A percentile compares a stretch with the other conserved stretches of the same genome.
Conservation (phyloP, 1,284 basidiomycete species). For the Porodaedalea pini region DNA sequence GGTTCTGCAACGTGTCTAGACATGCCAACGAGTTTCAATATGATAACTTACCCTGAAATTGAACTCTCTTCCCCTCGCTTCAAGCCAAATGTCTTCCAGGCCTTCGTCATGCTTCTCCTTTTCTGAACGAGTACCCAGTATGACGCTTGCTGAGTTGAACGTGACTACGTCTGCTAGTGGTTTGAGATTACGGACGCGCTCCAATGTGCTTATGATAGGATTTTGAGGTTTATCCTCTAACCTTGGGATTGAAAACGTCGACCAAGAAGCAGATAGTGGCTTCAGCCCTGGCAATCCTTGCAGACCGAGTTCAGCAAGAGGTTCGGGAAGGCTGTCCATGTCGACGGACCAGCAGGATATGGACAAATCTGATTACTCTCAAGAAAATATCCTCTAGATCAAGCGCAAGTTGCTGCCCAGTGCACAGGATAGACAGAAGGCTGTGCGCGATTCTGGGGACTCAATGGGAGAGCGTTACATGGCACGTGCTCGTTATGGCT, state of each 20-base stretch:
- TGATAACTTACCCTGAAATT: neutral
- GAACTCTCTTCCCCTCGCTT: neutral
- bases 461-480: too few species aligned
- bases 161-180: neutral
- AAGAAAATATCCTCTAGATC: too few species aligned
- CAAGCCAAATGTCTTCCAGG: neutral
- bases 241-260: slow-evolving; percentile 54
- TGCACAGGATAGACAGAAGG: too few species aligned
- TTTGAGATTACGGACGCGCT: neutral
- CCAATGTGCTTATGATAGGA: slow-evolving; percentile 59
- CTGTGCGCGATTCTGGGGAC: too few species aligned
- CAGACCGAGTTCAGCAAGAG: neutral
- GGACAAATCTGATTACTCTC: too few species aligned
- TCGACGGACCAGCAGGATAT: neutral
- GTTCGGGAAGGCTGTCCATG: neutral
- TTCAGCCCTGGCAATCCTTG: neutral
- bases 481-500: too few species aligned
- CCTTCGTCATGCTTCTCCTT: neutral
- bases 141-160: neutral
- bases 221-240: slow-evolving; percentile 69
- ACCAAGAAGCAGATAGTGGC: slow-evolving; percentile 20
- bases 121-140: neutral
- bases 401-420: too few species aligned
- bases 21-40: neutral
- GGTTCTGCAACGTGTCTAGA: neutral